Percentiles rank a stretch among this genome's conserved stretches.
These are phyloP conservation scores for Ogataea zsoltii DNA, from an alignment of 805 yeast genomes.

Conservation along the genomic window DNA sequence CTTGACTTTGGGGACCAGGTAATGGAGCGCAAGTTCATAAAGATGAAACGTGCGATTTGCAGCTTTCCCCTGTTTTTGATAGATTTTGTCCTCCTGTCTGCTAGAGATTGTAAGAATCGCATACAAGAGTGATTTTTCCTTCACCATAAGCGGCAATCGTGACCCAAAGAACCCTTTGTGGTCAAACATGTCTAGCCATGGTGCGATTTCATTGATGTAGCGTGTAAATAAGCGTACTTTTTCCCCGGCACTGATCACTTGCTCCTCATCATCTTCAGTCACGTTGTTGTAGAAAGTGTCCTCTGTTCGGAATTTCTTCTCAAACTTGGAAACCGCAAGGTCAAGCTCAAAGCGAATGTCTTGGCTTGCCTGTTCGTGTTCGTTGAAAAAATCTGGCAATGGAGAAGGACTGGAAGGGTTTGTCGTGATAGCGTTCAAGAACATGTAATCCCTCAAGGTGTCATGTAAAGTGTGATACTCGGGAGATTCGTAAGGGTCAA, in stretches of 20 bases:
- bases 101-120: slow-evolving; percentile 23
- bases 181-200: slow-evolving; percentile 31
- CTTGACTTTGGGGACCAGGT: slow-evolving; percentile 14
- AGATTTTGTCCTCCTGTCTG: slow-evolving; percentile 19
- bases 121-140: slow-evolving; percentile 15
- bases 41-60: slow-evolving; percentile 19
- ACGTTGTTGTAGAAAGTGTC: background rate
- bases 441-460: slow-evolving; percentile 41
- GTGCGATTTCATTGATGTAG: slow-evolving; percentile 20
- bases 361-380: slow-evolving; percentile 8
- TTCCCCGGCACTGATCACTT: slow-evolving; percentile 21
- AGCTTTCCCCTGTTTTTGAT: slow-evolving; percentile 7
- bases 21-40: slow-evolving; percentile 24
- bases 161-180: slow-evolving; percentile 23
- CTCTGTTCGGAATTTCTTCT: slow-evolving; percentile 5
- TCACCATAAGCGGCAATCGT: slow-evolving; percentile 19
- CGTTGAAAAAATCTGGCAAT: slow-evolving; percentile 2
- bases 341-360: slow-evolving; percentile 11
- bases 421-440: slow-evolving; percentile 34
- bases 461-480: slow-evolving; percentile 25
- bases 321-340: slow-evolving; percentile 13
- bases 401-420: slow-evolving; percentile 15
- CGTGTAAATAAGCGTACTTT: slow-evolving; percentile 19
- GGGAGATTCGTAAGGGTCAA: slow-evolving; percentile 14
- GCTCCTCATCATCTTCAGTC: slow-evolving; percentile 25